Evolutionary conservation across 106 monocot species (phyloP).

Genomic region (Platanthera zijinensis): DNA sequence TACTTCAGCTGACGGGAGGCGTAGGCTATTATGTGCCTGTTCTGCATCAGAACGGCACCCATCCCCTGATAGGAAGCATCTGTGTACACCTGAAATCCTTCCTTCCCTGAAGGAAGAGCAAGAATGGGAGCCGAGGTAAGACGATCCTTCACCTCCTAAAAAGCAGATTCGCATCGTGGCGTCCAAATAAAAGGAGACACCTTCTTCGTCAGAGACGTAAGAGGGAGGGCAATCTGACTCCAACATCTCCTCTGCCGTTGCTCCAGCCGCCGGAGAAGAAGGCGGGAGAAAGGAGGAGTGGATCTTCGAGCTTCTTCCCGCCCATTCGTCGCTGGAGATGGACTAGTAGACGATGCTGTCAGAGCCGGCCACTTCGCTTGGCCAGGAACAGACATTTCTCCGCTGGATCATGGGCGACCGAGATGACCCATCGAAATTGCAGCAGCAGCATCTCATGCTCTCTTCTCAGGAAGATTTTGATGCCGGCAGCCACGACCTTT

Average conservation of each 20-base stretch:
- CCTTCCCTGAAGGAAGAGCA: no score
- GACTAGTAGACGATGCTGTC: conserved; percentile 61
- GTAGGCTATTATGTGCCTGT: no score
- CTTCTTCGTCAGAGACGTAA: no score
- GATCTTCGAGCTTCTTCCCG: conserved; percentile 34
- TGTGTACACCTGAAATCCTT: no score
- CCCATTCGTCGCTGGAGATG: conserved; percentile 14
- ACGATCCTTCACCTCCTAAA: no score
- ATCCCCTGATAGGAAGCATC: no score
- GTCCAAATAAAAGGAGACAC: no score
- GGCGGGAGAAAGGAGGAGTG: conserved; percentile 22
- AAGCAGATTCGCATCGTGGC: no score
- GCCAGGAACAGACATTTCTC: conserved; percentile 63
- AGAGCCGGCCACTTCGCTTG: conserved; percentile 23
- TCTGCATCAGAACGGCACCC: no score
- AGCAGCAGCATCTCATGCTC: conserved; percentile 11
- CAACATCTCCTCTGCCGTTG: not conserved
- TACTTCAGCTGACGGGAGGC: no score
- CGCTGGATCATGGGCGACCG: conserved; percentile 59
- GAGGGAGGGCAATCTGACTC: no score
- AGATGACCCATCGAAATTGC: conserved; percentile 25
- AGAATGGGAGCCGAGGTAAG: no score
- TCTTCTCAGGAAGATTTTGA: conserved; percentile 7
- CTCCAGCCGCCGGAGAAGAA: not conserved
- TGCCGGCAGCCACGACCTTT: not conserved